phyloP scores from a whole-genome alignment of 495 filamentous ascomycete species.

The Neurospora sp. region DNA sequence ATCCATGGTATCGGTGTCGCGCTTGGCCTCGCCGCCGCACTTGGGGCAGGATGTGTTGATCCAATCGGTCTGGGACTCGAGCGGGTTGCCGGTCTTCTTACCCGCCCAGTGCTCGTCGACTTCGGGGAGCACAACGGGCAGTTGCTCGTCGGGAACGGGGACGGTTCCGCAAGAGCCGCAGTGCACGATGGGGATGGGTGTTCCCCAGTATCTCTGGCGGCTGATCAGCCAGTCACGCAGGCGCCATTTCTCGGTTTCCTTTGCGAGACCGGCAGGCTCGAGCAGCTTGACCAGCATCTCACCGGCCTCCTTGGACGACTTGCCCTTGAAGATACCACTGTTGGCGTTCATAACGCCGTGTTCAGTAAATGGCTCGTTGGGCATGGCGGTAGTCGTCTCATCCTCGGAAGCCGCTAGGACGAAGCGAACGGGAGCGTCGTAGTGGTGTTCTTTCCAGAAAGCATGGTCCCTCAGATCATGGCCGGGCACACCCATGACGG shows the following conservation, averaged over 20 bases:
- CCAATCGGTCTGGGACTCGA: conserved; percentile 64
- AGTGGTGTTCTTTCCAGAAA: conserved; percentile 66
- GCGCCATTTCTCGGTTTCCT: conserved; percentile 58
- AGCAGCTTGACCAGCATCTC: conserved; percentile 52
- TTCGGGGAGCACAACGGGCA: conserved; percentile 68
- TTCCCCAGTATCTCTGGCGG: conserved; percentile 82
- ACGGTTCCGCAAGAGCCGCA: conserved; percentile 68
- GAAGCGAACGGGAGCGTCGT: conserved; percentile 39
- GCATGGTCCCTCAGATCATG: conserved; percentile 68
- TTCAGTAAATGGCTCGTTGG: conserved; percentile 44
- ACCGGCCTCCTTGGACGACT: conserved; percentile 52
- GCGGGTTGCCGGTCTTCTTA: conserved; percentile 64
- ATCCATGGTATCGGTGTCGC: conserved; percentile 93
- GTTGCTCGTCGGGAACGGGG: conserved; percentile 62
- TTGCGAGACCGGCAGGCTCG: conserved; percentile 41
- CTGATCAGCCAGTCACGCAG: conserved; percentile 83
- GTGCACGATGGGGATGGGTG: conserved; percentile 84
- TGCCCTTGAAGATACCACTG: conserved; percentile 48
- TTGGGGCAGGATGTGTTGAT: conserved; percentile 65
- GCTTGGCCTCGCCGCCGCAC: conserved; percentile 57
- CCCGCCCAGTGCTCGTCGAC: conserved; percentile 57
- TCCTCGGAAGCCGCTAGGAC: conserved; percentile 45
- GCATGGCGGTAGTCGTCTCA: conserved; percentile 28
- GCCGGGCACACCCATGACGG: conserved; percentile 86
- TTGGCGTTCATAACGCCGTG: conserved; percentile 56